Base-by-base conservation (phyloP, 768 basidiomycete species). In the Phlegmacium glaucopus region DNA sequence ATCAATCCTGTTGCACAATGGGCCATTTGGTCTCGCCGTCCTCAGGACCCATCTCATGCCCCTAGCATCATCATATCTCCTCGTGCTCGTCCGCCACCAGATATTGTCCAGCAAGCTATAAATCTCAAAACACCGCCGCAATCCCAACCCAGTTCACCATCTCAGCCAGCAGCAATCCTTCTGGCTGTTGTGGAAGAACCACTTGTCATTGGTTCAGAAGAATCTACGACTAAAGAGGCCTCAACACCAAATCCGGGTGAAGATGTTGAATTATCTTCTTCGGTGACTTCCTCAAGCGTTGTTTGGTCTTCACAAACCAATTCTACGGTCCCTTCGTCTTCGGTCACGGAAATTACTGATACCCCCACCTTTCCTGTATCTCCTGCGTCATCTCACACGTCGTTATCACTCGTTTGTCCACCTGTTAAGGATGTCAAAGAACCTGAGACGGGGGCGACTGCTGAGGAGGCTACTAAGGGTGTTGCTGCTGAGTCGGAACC, bases 11-110 rank as follows among this genome's bases (percentile, higher is more conserved):
- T 49, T 12, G 52, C 55, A 1, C 56, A 64, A 18, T 87, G 79
- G 67, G 83, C 80, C 4, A 77, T 90, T 30, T 89, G 85, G 85
- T 85, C 87, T 0, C 76, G 76, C n/a, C 77, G 85, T 18, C 87
- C 87, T 0, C 65, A 71, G 2, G 69, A 87, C 59, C 87, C 87
- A 0, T 67, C 76, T 3, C 61, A 65, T 38, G 87, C 87, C 0
- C 85, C 85, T 1, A 78, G 81, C 4, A 78, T 89, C 48, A 87
- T 89, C 53, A 83, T 90, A 22, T 87, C 86, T 1, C 74, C 81
- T 0, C 64, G 58, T 16, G 83, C 85, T 3, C 70, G 72, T 30
- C 87, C 87, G 4, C 86, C 87, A 25, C 70, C 68, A 2, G 67
- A 80, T 44, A 67, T 89, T 16, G 59, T 87, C 0, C 69, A 76